phyloP scores from a whole-genome alignment of 331 rosid species.

The Quercus lobata region DNA sequence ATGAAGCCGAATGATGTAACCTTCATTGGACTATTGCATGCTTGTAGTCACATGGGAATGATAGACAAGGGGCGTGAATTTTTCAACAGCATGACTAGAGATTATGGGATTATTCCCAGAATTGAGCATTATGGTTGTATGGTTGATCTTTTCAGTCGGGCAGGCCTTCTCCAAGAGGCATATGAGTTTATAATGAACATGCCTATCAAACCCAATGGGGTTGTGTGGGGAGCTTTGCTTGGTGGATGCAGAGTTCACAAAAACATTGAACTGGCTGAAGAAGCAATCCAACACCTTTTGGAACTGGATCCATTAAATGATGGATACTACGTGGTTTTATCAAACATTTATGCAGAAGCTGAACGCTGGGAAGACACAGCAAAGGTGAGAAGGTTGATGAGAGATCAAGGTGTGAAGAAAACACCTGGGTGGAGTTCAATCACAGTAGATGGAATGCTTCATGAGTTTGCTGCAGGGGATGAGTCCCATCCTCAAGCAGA shows the following conservation, averaged over 20 bases:
- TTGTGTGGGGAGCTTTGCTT: conserved; percentile 45
- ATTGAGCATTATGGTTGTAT: conserved; percentile 51
- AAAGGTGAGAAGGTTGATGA: conserved; percentile 34
- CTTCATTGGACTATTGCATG: conserved; percentile 40
- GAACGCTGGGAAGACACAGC: conserved; percentile 30
- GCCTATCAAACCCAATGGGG: conserved; percentile 38
- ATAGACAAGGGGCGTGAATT: conserved; percentile 35
- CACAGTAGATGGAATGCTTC: conserved; percentile 20
- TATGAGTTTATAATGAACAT: conserved; percentile 33
- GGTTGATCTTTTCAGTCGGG: conserved; percentile 47
- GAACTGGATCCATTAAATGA: conserved; percentile 39
- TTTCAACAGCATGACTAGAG: conserved; percentile 28
- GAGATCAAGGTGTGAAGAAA: conserved; percentile 34
- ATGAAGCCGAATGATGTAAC: conserved; percentile 32
- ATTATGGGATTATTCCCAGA: conserved; percentile 29
- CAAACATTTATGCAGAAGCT: conserved; percentile 43
- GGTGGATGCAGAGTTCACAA: conserved; percentile 45
- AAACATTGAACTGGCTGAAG: conserved; percentile 36
- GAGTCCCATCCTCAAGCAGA: conserved; percentile 30
- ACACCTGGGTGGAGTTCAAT: conserved; percentile 33
- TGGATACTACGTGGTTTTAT: conserved; percentile 44
- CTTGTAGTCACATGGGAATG: conserved; percentile 45
- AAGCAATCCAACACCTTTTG: conserved; percentile 31
- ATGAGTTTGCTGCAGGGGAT: conserved; percentile 36
- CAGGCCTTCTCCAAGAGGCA: conserved; percentile 43